Percentiles rank a stretch among this genome's conserved stretches.
Evolutionary conservation across 306 rosid genomes (phyloP).

Genomic region (Gynostemma pentaphyllum): DNA sequence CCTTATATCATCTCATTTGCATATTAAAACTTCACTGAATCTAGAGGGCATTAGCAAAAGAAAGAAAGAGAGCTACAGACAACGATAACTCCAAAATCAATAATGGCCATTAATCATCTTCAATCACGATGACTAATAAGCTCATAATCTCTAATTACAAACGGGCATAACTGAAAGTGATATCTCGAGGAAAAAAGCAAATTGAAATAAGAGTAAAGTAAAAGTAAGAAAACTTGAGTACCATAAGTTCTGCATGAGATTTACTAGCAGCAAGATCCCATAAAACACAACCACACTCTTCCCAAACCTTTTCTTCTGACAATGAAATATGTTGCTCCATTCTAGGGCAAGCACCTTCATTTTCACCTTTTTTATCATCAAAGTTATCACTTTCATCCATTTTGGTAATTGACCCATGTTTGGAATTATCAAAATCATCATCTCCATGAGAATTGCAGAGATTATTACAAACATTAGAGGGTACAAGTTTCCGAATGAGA

Average conservation of each 20-base stretch:
- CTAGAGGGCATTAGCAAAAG: neutral
- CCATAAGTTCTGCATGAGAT: conserved; percentile 89
- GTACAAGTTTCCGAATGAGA: conserved; percentile 73
- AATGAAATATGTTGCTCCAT: conserved; percentile 12
- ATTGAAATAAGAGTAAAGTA: neutral
- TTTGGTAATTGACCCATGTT: conserved; percentile 7
- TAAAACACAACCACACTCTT: conserved; percentile 74
- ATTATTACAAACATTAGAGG: conserved; percentile 24
- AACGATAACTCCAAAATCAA: neutral
- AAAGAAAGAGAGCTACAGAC: neutral
- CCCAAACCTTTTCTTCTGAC: conserved; percentile 46
- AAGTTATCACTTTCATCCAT: conserved; percentile 22
- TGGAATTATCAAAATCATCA: conserved; percentile 11
- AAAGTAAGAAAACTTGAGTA: conserved; percentile 16
- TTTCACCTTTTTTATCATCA: conserved; percentile 17
- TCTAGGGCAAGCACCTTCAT: conserved; percentile 5
- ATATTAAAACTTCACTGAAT: neutral
- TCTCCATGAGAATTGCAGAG: conserved; percentile 2
- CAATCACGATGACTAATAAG: neutral
- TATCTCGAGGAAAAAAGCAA: neutral
- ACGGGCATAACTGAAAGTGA: neutral
- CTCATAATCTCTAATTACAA: neutral
- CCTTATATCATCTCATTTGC: neutral
- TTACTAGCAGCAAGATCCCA: conserved; percentile 86
- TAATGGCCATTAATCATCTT: too few species aligned